A percentile compares a stretch with the other conserved stretches of the same genome.
Conservation (phyloP, 768 basidiomycete genomes). For the Leucosporidium scottii region DNA sequence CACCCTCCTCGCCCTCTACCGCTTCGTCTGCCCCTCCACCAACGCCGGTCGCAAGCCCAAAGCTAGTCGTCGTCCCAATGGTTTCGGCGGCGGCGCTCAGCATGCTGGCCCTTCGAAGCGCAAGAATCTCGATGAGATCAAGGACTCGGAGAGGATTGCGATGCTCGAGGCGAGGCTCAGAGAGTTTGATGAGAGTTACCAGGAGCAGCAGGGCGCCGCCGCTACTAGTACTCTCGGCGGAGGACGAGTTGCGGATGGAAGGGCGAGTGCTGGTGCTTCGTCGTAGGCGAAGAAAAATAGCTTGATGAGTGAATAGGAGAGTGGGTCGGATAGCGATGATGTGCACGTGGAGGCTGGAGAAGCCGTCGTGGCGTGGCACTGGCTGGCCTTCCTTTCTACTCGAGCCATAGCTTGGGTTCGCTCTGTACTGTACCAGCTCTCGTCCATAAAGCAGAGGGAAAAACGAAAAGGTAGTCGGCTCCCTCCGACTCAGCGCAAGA, state of each 20-base stretch:
- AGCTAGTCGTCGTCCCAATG: slow-evolving; percentile 47
- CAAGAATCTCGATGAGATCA: slow-evolving; percentile 72
- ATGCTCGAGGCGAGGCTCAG: slow-evolving; percentile 80
- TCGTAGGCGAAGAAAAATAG: too few relatives aligned
- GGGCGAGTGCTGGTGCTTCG: too few relatives aligned
- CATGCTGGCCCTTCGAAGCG: slow-evolving; percentile 27
- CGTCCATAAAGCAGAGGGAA: too few relatives aligned
- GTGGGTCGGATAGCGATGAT: slow-evolving; percentile 26
- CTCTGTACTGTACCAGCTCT: too few relatives aligned
- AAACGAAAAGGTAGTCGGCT: too few relatives aligned
- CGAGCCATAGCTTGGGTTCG: too few relatives aligned
- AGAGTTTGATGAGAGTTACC: slow-evolving; percentile 57
- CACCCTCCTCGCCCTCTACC: slow-evolving; percentile 88
- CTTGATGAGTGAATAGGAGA: too few relatives aligned
- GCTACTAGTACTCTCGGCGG: background rate
- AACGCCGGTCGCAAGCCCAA: slow-evolving; percentile 27
- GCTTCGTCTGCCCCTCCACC: slow-evolving; percentile 56
- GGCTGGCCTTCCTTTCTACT: too few relatives aligned
- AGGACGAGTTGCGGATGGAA: too few relatives aligned
- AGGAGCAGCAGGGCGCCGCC: background rate
- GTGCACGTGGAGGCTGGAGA: background rate
- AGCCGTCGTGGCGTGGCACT: background rate
- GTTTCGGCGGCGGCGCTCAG: slow-evolving; percentile 47
- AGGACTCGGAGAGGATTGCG: slow-evolving; percentile 90
- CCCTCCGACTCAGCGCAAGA: too few relatives aligned